Base-by-base conservation (phyloP, 306 rosid genomes). In the Fragaria iinumae region DNA sequence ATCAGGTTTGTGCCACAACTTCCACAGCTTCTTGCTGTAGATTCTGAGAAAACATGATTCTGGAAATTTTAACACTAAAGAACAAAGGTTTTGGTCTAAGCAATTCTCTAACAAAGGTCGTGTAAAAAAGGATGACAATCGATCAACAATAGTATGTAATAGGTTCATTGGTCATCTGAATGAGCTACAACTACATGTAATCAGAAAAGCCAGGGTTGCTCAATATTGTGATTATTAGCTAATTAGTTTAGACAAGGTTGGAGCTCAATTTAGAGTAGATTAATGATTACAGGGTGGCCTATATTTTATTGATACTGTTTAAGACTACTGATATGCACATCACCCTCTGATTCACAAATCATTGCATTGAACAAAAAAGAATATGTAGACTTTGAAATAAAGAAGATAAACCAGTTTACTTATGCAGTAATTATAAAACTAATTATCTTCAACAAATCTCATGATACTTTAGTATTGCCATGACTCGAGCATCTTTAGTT, bases 1-100 rank as follows among this genome's bases (percentile, higher is more conserved):
- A 91, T 75, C 66, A 88, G 75, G 74, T 89, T 89, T 85, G 94
- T 89, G 65, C 97, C 97, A 84, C 97, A 91, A 70, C 87, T 81
- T 70, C 82, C 89, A 76, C 97, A 91, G 64, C 45, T 82, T 49
- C 88, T 85, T 21, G 76, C 47, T 17, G 86, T 87, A 8, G 83
- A 84, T 76, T 87, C 97, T 88, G 93, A 86, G 79, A 23, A 80
- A 72, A 43, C 11, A 70, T 34, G 77, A 9, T 48, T 71, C 9
- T 57, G 13, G 16, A 34, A 59, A 74, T 67, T 67, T 39, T 83
- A 83, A 60, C 41, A 55, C 8, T 32, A 18, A 17, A 48, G 23
- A 18, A 36, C 1, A 50, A 32, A 18, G 14, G n/a, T 34, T 20
- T 72, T 11, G 6, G 63, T 65, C 67, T 27, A 60, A 25, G 18